Percentiles rank a stretch among this genome's conserved stretches.
phyloP scores from a whole-genome alignment of 1,139 yeast genomes.

The Magnusiomyces tetraspermus region DNA sequence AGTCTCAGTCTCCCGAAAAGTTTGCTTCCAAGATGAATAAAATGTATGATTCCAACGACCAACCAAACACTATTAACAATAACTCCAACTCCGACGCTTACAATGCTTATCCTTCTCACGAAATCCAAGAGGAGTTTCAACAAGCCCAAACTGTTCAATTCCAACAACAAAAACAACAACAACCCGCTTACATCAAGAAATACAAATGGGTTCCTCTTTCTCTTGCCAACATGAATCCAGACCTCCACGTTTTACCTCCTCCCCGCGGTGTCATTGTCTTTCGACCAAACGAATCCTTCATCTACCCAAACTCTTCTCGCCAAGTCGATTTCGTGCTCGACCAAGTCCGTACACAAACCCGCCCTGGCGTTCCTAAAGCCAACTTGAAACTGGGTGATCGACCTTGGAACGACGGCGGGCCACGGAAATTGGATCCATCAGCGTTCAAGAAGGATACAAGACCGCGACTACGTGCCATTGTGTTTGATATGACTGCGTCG shows the following conservation, averaged over 20 bases:
- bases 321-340: constrained; percentile 65
- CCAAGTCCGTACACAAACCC: constrained; percentile 52
- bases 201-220: constrained; percentile 66
- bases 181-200: constrained; percentile 6
- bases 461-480: constrained; percentile 61
- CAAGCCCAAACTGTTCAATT: not conserved
- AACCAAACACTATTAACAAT: not conserved
- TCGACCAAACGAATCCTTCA: constrained; percentile 71
- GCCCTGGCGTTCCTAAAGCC: constrained; percentile 29
- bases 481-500: constrained; percentile 72
- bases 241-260: constrained; percentile 56
- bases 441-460: constrained; percentile 36
- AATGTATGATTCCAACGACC: not conserved
- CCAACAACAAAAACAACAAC: not conserved
- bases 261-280: constrained; percentile 87
- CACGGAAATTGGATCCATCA: constrained; percentile 20
- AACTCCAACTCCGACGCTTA: not conserved
- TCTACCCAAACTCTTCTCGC: constrained; percentile 70
- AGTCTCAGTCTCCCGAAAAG: not conserved
- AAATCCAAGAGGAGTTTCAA: not conserved
- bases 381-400: constrained; percentile 46
- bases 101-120: not conserved
- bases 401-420: constrained; percentile 92
- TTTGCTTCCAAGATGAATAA: not conserved
- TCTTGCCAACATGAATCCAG: constrained; percentile 47